Evolutionary conservation across 495 filamentous ascomycete genomes (phyloP).

Genomic region (Penicillium diatomitis): DNA sequence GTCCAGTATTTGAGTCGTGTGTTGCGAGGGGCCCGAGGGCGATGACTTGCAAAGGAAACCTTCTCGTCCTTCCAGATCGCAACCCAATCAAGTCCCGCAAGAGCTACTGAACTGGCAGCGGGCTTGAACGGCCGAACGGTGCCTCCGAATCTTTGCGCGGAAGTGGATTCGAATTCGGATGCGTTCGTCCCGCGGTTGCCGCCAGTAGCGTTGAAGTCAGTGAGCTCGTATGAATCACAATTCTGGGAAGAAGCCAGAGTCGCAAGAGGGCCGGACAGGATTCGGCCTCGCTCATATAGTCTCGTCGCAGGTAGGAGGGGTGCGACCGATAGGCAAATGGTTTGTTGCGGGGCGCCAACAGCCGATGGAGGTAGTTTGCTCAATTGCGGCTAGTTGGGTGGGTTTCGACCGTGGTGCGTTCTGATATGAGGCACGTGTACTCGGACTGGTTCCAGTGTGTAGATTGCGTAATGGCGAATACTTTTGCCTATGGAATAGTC

Average conservation of each 20-base stretch:
- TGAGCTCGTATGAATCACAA: slow-evolving; percentile 29
- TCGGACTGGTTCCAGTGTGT: neutral
- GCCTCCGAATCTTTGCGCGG: neutral
- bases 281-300: slow-evolving; percentile 12
- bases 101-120: slow-evolving; percentile 7
- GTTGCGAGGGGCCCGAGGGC: slow-evolving; percentile 9
- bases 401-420: slow-evolving; percentile 19
- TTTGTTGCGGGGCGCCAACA: slow-evolving; percentile 10
- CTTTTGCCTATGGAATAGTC: slow-evolving; percentile 6
- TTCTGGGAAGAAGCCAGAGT: slow-evolving; percentile 20
- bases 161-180: slow-evolving; percentile 1
- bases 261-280: slow-evolving; percentile 13
- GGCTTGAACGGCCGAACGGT: slow-evolving; percentile 3
- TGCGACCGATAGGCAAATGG: slow-evolving; percentile 5
- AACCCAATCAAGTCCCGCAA: slow-evolving; percentile 4
- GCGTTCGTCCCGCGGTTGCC: slow-evolving; percentile 4
- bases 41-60: slow-evolving; percentile 1
- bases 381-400: slow-evolving; percentile 8
- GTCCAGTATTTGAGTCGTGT: slow-evolving; percentile 29
- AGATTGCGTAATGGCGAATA: too few species aligned
- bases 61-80: slow-evolving; percentile 8
- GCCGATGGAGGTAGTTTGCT: slow-evolving; percentile 11
- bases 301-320: slow-evolving; percentile 4
- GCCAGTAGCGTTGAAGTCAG: slow-evolving; percentile 22
- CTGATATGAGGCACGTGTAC: slow-evolving; percentile 5